Evolutionary conservation across 495 filamentous ascomycete species (phyloP), one percentile per base, ranked within the genome.

Genomic region (Haplographium delicatum): DNA sequence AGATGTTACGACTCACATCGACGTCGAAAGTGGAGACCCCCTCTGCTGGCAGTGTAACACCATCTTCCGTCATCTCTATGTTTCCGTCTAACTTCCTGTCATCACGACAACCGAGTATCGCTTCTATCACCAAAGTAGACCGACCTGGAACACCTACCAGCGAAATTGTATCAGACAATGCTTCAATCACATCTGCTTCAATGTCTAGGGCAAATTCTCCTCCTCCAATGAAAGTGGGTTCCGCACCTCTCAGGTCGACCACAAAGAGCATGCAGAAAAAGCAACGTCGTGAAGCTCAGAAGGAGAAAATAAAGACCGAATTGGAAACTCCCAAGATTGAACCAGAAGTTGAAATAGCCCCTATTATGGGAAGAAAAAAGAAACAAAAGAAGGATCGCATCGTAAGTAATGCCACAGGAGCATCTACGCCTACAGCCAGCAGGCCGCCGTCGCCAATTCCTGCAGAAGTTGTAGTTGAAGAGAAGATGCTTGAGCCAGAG

Each of bases 261-360:
- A 90, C 89, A 13, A 98, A 97, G 73, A 91, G 82, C 56, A 88
- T 94, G 59, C 74, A 82, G 53, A 94, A 91, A 65, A 96, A 95
- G 64, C 87, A 95, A 57, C 74, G 89, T 38, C 84, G 87, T 62
- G 82, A 86, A 58, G 75, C 71, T 26, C 73, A 81, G 56, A 77
- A 78, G 43, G 66, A 70, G 15, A 86, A 87, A 52, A 78, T 82
- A 47, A 72, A 74, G 18, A 61, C 69, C 6, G 72, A 11, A 58
- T 67, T 37, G 71, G 83, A 50, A n/a, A 44, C 73, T 5, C 74
- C 80, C 51, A 84, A 88, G 53, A 67, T 72, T 4, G 73, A 78
- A 42, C 51, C 67, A 19, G 68, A 75, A 26, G 79, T 84, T 33
- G 86, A 91, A 56, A 76, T 79, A 38, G 88, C 79, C 0, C 89